Percentiles rank a stretch among this genome's conserved stretches.
Conservation (phyloP, 352 stramenopile species). For the Pilasporangium apinafurcum region DNA sequence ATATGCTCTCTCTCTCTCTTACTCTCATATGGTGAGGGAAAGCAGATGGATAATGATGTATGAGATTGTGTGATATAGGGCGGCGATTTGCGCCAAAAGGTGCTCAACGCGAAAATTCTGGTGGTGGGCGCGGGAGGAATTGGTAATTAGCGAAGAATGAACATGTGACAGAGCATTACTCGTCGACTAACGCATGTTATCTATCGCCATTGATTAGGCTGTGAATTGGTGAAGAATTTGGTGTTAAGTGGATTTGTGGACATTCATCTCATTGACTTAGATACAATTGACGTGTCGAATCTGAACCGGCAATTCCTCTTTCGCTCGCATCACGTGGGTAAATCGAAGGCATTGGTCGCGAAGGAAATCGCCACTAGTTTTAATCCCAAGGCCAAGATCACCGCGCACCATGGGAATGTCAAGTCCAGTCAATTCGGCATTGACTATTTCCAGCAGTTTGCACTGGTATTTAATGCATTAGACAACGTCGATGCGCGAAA, state of each 20-base stretch:
- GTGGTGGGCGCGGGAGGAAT: constrained; percentile 98
- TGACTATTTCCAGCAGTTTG: constrained; percentile 95
- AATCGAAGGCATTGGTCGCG: constrained; percentile 92
- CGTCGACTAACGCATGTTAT: too few relatives aligned
- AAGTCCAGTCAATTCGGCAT: constrained; percentile 90
- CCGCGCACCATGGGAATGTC: constrained; percentile 97
- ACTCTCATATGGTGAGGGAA: too few relatives aligned
- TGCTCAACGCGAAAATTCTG: constrained; percentile 88
- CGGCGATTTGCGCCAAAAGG: constrained; percentile 47
- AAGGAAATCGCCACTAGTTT: constrained; percentile 77
- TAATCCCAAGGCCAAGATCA: constrained; percentile 87
- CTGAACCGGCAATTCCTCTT: constrained; percentile 99
- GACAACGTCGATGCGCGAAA: constrained; percentile 99
- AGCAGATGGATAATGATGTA: neutral
- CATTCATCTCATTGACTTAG: constrained; percentile 95
- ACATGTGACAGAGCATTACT: too few relatives aligned
- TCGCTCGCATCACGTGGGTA: constrained; percentile 94
- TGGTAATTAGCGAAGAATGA: too few relatives aligned
- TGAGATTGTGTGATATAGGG: constrained; percentile 20
- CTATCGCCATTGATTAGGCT: constrained; percentile 42
- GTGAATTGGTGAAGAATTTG: constrained; percentile 99
- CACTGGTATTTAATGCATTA: constrained; percentile 98
- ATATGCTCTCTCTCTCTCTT: neutral
- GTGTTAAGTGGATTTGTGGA: constrained; percentile 94
- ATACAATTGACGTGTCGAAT: constrained; percentile 99